Percentiles rank a stretch among this genome's conserved stretches.
Conservation (phyloP, 2,329 filamentous ascomycete genomes). For the Pseudocercospora cruenta region DNA sequence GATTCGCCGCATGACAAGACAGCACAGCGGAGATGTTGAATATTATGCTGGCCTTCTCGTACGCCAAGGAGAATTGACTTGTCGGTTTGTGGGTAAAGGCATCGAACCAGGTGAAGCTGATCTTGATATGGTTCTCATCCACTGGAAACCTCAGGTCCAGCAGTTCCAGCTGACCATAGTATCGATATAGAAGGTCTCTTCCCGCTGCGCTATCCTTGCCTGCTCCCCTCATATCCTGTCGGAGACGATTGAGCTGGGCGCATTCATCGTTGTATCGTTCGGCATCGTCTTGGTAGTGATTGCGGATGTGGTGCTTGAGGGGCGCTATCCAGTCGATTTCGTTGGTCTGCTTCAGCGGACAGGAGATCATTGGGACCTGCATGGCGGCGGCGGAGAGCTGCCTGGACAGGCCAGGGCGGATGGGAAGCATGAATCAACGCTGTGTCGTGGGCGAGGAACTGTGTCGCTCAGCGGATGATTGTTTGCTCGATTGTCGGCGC, state of each 20-base stretch:
- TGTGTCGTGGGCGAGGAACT: neutral
- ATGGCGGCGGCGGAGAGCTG: conserved; percentile 60
- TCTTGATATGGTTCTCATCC: conserved; percentile 98
- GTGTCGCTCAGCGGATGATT: no score
- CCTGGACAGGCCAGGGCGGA: conserved; percentile 38
- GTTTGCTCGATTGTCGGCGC: no score
- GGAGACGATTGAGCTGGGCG: conserved; percentile 85
- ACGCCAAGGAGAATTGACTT: conserved; percentile 92
- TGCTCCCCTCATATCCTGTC: conserved; percentile 97
- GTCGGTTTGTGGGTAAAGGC: conserved; percentile 99
- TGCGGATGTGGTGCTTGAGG: conserved; percentile 88
- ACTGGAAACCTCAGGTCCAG: conserved; percentile 94
- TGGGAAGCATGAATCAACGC: conserved; percentile 40
- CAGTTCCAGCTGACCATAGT: conserved; percentile 95
- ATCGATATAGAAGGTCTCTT: conserved; percentile 89
- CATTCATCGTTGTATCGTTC: conserved; percentile 96
- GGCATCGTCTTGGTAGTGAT: conserved; percentile 94
- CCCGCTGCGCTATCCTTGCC: conserved; percentile 95
- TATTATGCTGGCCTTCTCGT: conserved; percentile 98
- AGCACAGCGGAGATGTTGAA: conserved; percentile 99
- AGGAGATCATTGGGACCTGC: conserved; percentile 92
- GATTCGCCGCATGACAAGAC: conserved; percentile 90
- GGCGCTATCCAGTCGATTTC: conserved; percentile 98
- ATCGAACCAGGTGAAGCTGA: conserved; percentile 98
- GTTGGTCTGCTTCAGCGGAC: conserved; percentile 89